phyloP scores from a whole-genome alignment of 2,329 filamentous ascomycete species.

The Calonectria pauciramosa region DNA sequence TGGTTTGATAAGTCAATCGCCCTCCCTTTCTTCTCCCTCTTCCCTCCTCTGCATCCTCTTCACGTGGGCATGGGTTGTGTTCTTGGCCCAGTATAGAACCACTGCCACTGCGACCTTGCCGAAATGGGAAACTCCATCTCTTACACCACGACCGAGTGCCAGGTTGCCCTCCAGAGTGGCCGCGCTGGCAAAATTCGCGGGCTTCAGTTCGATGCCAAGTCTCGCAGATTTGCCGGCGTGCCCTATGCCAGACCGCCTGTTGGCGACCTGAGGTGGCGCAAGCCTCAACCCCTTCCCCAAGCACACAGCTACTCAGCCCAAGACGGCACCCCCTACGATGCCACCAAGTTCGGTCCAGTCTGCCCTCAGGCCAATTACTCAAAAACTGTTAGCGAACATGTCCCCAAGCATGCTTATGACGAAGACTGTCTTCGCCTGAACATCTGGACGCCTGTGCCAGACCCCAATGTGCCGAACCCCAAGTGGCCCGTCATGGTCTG shows the following conservation, averaged over 20 bases:
- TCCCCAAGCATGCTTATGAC: constrained; percentile 11
- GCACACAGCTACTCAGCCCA: constrained; percentile 44
- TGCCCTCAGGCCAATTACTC: constrained; percentile 54
- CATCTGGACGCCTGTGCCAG: constrained; percentile 58
- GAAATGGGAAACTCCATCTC: constrained; percentile 31
- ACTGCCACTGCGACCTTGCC: not conserved
- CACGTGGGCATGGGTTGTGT: not conserved
- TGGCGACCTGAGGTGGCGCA: constrained; percentile 53
- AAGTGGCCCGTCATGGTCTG: constrained; percentile 53
- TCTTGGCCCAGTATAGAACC: not conserved
- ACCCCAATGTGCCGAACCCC: constrained; percentile 22
- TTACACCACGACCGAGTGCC: constrained; percentile 21
- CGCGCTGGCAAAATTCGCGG: constrained; percentile 42
- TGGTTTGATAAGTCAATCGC: constrained; percentile 9
- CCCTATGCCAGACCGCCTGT: constrained; percentile 57
- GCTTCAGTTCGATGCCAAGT: constrained; percentile 52
- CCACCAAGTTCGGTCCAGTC: constrained; percentile 51
- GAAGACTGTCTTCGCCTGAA: constrained; percentile 63
- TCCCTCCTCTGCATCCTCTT: not conserved
- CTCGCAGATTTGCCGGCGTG: constrained; percentile 51
- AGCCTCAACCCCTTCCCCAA: constrained; percentile 49
- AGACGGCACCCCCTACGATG: constrained; percentile 51
- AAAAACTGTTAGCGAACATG: constrained; percentile 22
- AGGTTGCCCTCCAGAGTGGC: constrained; percentile 15
- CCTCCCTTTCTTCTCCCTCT: not conserved